phyloP scores from a whole-genome alignment of 1,139 yeast genomes.

The Neolecta irregularis region DNA sequence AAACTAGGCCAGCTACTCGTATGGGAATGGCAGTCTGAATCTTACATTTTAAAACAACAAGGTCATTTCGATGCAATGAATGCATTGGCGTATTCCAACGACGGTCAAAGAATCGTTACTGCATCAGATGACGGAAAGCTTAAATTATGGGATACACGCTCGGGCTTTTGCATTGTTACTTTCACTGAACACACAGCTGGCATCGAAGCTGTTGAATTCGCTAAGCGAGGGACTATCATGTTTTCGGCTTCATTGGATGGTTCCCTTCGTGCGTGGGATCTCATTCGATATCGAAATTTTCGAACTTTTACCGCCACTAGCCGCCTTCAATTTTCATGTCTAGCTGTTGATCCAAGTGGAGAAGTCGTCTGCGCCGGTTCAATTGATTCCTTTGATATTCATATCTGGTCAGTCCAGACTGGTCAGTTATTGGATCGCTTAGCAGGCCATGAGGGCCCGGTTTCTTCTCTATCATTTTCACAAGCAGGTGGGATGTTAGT shows the following conservation, averaged over 20 bases:
- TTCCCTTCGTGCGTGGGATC: slow-evolving; percentile 93
- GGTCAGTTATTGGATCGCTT: slow-evolving; percentile 76
- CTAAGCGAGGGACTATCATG: slow-evolving; percentile 73
- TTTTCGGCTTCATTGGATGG: slow-evolving; percentile 91
- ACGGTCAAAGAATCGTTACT: slow-evolving; percentile 81
- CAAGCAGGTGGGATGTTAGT: slow-evolving; percentile 64
- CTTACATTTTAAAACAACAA: slow-evolving; percentile 86
- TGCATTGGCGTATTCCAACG: slow-evolving; percentile 77
- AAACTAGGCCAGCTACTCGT: slow-evolving; percentile 85
- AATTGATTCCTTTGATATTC: slow-evolving; percentile 73
- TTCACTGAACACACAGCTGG: slow-evolving; percentile 83
- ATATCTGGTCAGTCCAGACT: slow-evolving; percentile 95
- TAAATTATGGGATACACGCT: slow-evolving; percentile 85
- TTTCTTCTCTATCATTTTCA: slow-evolving; percentile 77
- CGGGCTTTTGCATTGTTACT: slow-evolving; percentile 87
- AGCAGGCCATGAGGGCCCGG: slow-evolving; percentile 92
- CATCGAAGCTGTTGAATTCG: slow-evolving; percentile 76
- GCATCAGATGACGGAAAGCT: slow-evolving; percentile 95
- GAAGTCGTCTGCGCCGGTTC: slow-evolving; percentile 95
- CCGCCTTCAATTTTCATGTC: slow-evolving; percentile 69
- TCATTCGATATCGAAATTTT: slow-evolving; percentile 81
- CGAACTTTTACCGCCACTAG: slow-evolving; percentile 85
- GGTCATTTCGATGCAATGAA: slow-evolving; percentile 91
- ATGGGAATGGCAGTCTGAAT: slow-evolving; percentile 98
- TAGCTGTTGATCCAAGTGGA: slow-evolving; percentile 95